Evolutionary conservation across 495 filamentous ascomycete species (phyloP).

Genomic region (Baudoinia panamericana): DNA sequence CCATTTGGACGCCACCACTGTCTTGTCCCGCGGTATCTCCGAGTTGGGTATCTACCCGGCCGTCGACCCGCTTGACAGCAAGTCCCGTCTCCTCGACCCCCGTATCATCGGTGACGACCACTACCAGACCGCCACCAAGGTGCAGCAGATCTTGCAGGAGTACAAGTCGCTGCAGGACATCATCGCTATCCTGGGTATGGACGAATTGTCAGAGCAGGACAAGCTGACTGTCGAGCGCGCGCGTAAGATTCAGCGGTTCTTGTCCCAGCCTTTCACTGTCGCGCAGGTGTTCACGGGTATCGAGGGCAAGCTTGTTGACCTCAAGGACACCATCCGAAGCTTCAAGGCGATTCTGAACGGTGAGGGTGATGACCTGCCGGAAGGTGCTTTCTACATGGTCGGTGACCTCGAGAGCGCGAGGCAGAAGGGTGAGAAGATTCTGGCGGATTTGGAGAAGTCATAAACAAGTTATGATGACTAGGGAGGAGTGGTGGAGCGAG

Average conservation of each 20-base stretch:
- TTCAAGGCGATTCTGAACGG: conserved; percentile 97
- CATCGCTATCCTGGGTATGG: conserved; percentile 99
- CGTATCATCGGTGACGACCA: conserved; percentile 96
- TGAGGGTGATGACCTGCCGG: conserved; percentile 89
- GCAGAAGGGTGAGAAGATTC: conserved; percentile 98
- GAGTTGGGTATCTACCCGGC: conserved; percentile 99
- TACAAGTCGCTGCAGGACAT: conserved; percentile 99
- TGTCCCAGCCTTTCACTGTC: conserved; percentile 97
- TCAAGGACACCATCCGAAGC: conserved; percentile 92
- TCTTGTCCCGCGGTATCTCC: conserved; percentile 99
- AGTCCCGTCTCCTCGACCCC: conserved; percentile 98
- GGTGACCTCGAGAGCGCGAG: conserved; percentile 86
- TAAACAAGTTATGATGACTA: conserved; percentile 1
- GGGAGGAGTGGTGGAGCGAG: not conserved
- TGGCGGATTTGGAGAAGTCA: conserved; percentile 71
- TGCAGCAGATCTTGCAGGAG: conserved; percentile 99
- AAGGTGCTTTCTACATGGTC: conserved; percentile 96
- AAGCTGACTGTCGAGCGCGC: conserved; percentile 99
- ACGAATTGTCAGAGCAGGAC: conserved; percentile 95
- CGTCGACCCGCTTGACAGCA: conserved; percentile 98
- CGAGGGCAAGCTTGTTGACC: conserved; percentile 88
- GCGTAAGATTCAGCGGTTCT: conserved; percentile 98
- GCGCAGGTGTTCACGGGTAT: conserved; percentile 98
- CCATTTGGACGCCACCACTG: conserved; percentile 99
- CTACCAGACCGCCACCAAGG: conserved; percentile 84